Base-by-base conservation (phyloP, 345 rosid genomes). In the Lepidium africanum region DNA sequence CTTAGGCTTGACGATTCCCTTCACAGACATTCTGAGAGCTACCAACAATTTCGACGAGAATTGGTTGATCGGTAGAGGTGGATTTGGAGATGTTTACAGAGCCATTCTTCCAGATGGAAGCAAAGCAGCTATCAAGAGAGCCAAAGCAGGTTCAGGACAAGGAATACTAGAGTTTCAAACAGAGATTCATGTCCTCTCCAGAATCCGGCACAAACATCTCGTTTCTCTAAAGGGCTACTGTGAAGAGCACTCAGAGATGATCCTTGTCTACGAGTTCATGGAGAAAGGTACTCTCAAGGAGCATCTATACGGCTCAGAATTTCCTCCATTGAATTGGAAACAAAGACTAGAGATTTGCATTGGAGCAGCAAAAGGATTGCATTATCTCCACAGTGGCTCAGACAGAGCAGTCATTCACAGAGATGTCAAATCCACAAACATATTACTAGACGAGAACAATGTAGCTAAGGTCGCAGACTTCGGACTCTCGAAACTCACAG, bases 181-280 rank as follows among this genome's bases (percentile, higher is more conserved):
- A 10, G 79, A 76, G 68, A 70, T 76, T 6, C 70, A 70, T 41
- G 63, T 76, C 33, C 65, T 88, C 47, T 88, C 88, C 33, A 88
- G 83, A 65, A 86, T 87, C 50, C 67, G 81, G 1, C 96, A 87
- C 59, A 84, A 77, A 10, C 87, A 91, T 56, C 87, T 91, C 0
- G 88, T 86, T 27, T 81, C 97, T 8, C 75, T 91, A 59, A 83
- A 77, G 0, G 97, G 97, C 9, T 88, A 85, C 27, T 86, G 96
- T 49, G 67, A 80, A 9, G 91, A 88, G 35, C 50, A 71, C 59
- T 57, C 76, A 0, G 79, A 76, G 56, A 70, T 76, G 79, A 76
- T 76, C 42, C 76, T 76, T 2, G 79, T 70, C 12, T 76, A 76
- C 42, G 79, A 76, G 57, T 76, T 64, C 6, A 70, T 76, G 76